These are phyloP conservation scores for Salicornia ramosissima DNA, from an alignment of 148 eudicot species.

Conservation along the genomic window DNA sequence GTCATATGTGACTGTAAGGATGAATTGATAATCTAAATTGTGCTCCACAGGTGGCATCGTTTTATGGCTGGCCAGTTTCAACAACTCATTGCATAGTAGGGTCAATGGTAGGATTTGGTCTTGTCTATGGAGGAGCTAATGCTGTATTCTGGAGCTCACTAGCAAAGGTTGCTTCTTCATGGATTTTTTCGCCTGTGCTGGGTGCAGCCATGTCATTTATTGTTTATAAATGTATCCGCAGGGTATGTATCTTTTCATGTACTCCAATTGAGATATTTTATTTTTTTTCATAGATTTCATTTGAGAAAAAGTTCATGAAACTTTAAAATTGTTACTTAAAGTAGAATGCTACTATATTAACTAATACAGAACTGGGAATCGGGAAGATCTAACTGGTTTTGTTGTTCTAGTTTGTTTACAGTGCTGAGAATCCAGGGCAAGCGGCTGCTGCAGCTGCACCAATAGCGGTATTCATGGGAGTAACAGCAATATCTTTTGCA, in stretches of 20 bases:
- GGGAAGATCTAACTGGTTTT: slow-evolving; percentile 28
- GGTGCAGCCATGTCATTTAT: slow-evolving; percentile 83
- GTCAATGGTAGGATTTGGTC: slow-evolving; percentile 98
- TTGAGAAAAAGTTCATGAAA: not conserved
- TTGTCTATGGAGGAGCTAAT: slow-evolving; percentile 76
- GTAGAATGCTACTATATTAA: not conserved
- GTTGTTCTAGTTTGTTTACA: slow-evolving; percentile 84
- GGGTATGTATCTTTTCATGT: slow-evolving; percentile 49
- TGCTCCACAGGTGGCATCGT: slow-evolving; percentile 76
- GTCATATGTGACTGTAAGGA: too few species aligned
- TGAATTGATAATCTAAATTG: slow-evolving; percentile 11
- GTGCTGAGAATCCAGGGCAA: slow-evolving; percentile 94
- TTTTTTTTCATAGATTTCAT: not conserved
- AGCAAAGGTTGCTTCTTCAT: slow-evolving; percentile 92
- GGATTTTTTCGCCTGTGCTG: slow-evolving; percentile 84
- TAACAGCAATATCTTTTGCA: slow-evolving; percentile 59
- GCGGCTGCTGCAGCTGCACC: slow-evolving; percentile 97
- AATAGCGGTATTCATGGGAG: slow-evolving; percentile 70
- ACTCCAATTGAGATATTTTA: not conserved
- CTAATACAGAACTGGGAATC: not conserved
- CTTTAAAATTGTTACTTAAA: too few species aligned
- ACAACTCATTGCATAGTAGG: slow-evolving; percentile 99
- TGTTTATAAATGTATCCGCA: slow-evolving; percentile 96
- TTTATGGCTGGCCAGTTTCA: slow-evolving; percentile 92
- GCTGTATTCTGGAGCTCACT: slow-evolving; percentile 97